Evolutionary conservation across 2,329 filamentous ascomycete species (phyloP).

Genomic region (Verticillium isaacii): DNA sequence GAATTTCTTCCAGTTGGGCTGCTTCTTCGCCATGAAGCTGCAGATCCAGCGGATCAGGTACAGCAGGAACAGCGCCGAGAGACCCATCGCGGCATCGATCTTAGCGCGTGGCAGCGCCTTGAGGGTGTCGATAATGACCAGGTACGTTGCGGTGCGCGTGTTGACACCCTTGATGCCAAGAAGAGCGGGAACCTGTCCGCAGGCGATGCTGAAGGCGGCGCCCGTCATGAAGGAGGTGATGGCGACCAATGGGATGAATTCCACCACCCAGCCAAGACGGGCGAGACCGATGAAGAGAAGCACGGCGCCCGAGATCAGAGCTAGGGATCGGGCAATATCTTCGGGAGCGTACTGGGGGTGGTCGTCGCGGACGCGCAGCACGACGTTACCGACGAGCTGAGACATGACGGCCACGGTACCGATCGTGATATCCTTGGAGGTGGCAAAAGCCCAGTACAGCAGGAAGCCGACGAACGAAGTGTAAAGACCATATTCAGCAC

Average conservation of each 20-base stretch:
- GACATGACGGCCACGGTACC: conserved; percentile 48
- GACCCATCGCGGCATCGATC: conserved; percentile 67
- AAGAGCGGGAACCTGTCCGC: conserved; percentile 38
- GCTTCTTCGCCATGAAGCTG: conserved; percentile 58
- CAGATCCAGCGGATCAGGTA: conserved; percentile 61
- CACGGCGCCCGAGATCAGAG: conserved; percentile 38
- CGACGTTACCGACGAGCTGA: conserved; percentile 42
- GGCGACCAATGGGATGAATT: conserved; percentile 45
- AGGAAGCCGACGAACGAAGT: conserved; percentile 78
- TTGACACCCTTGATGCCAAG: conserved; percentile 39
- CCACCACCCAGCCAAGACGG: conserved; percentile 44
- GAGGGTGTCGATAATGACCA: conserved; percentile 38
- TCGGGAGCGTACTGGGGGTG: conserved; percentile 29
- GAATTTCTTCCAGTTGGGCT: conserved; percentile 60
- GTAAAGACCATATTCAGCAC: conserved; percentile 69
- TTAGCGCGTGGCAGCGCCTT: conserved; percentile 35
- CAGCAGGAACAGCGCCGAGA: conserved; percentile 62
- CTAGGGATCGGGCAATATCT: conserved; percentile 37
- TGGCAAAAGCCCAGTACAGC: conserved; percentile 80
- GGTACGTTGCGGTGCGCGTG: conserved; percentile 39
- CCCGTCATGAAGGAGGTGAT: conserved; percentile 48
- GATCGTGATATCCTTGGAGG: conserved; percentile 81
- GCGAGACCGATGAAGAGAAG: conserved; percentile 40
- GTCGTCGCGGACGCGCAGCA: conserved; percentile 29
- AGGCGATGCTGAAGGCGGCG: conserved; percentile 45